These are phyloP conservation scores for Erysimum cheiri DNA, from an alignment of 441 rosid genomes.

Conservation along the genomic window DNA sequence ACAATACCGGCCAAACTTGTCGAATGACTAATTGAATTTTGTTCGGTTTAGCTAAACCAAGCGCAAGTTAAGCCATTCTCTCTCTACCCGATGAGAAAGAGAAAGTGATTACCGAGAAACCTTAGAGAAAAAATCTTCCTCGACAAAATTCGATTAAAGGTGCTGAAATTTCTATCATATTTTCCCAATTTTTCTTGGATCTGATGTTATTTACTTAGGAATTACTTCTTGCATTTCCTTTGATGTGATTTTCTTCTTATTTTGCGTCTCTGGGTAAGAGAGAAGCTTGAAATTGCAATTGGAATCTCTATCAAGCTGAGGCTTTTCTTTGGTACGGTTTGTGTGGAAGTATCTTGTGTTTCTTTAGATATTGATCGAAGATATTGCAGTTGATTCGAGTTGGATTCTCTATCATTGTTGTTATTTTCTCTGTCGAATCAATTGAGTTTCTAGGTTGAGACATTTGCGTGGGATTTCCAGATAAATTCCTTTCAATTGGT, in stretches of 20 bases:
- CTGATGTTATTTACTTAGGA: slow-evolving; percentile 21
- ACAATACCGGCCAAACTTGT: slow-evolving; percentile 11
- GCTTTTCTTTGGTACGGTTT: not conserved
- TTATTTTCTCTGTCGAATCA: slow-evolving; percentile 6
- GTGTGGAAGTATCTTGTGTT: not conserved
- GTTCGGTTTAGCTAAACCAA: slow-evolving; percentile 38
- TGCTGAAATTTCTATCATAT: slow-evolving; percentile 14
- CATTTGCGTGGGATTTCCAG: slow-evolving; percentile 23
- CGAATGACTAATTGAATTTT: not conserved
- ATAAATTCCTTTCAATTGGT: not conserved
- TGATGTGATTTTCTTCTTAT: slow-evolving; percentile 5
- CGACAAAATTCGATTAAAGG: slow-evolving; percentile 41
- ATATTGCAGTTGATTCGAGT: slow-evolving; percentile 16
- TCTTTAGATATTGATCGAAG: slow-evolving; percentile 17
- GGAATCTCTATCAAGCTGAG: slow-evolving; percentile 17
- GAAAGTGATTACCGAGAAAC: slow-evolving; percentile 36
- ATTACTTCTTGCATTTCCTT: slow-evolving; percentile 22
- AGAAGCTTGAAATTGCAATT: slow-evolving; percentile 31
- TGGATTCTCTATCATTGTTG: not conserved
- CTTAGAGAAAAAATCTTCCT: slow-evolving; percentile 29
- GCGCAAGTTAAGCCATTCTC: slow-evolving; percentile 18
- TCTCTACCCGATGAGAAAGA: slow-evolving; percentile 18
- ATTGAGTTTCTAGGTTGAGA: slow-evolving; percentile 15
- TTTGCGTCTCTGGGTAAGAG: slow-evolving; percentile 19
- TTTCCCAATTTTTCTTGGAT: slow-evolving; percentile 26